Base-by-base conservation (phyloP, 2,329 filamentous ascomycete species). In the Pseudogymnoascus destructans region DNA sequence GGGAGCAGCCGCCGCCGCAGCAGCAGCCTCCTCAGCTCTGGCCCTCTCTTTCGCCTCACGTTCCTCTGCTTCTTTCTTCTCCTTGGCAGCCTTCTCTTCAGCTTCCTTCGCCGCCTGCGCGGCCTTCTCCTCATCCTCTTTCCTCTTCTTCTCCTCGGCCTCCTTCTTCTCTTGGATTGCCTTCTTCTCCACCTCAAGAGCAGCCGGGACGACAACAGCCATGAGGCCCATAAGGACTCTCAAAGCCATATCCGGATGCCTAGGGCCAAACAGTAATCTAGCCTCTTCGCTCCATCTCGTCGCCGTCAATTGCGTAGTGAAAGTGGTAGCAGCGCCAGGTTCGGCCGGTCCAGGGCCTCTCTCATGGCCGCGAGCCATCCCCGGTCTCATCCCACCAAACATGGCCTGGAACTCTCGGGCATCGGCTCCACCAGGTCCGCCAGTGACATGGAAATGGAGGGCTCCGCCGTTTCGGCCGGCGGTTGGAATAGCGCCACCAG, bases 281-380 rank as follows among this genome's bases (percentile, higher is more conserved):
- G 90, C 85, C 70, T 97, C 95, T 67, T 96, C 89, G 67, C 87
- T 82, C 85, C 95, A 98, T 61, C 93, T 85, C 57, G 79, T 78
- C 58, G 79, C 75, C 1, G 93, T 97, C 7, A 81, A 77, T 35
- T 82, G 80, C 7, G 89, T 77, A 17, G 78, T 74, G 69, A 97
- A 97, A 40, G 64, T 66, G 4, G 64, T 62, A 40, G 64, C 63
- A 57, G 59, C 64, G 58, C 65, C 67, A 35, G 69, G 69, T 54
- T 72, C 68, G 23, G 13, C 64, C 59, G 59, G 66, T 56, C 23
- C 67, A 64, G 49, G 61, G 63, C 58, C 66, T 61, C 13, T 61
- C 57, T 23, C 64, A 61, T 56, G 30, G 9, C 13, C 33, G 17
- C 63, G 63, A 42, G 57, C 61, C 49, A 69, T 66, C 40, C 70